Base-by-base conservation (phyloP, 805 yeast genomes). In the Ogataea angusta region DNA sequence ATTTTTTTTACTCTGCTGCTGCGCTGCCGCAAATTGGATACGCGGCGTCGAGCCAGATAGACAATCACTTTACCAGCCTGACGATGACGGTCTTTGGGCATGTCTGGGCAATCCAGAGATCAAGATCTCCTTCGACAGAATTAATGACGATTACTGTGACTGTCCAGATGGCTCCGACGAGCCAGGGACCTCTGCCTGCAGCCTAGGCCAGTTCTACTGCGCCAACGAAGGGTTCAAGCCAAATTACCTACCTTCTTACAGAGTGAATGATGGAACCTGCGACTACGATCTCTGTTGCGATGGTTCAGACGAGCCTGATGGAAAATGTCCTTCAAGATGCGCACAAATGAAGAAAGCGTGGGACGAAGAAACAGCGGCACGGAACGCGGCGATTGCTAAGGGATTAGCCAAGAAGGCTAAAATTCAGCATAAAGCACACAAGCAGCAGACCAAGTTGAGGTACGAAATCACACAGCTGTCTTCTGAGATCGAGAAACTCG, bases 161-260 rank as follows among this genome's bases (percentile, higher is more conserved):
- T 91, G 98, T 66, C 97, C 97, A 0, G 99, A 93, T 64, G 98
- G 98, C 0, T 80, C 90, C 4, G 99, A 93, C 65, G 98, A 93
- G 61, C 96, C 97, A 0, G 97, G 97, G 0, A 91, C 98, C 1
- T 68, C 82, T 28, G 96, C 96, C 0, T 91, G 98, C 61, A 54
- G 62, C 13, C 45, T 63, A 39, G 56, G 66, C 10, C 36, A 51
- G 34, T 90, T 88, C 55, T 89, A 78, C 60, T 91, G 99, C 64
- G 75, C 62, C 7, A 93, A 93, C 56, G 67, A 72, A 36, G 95
- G 96, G 3, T 83, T 77, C 49, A 54, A 71, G 4, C 77, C 89
- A 0, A 69, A 70, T 8, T 75, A 69, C 47, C 72, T 93, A 10
- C 82, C 88, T 5, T 72, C 80, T 6, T 76, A 68, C 52, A 73